Evolutionary conservation across 805 yeast genomes (phyloP), one percentile per base, ranked within the genome.

Genomic region (Candida coquimbonensis): DNA sequence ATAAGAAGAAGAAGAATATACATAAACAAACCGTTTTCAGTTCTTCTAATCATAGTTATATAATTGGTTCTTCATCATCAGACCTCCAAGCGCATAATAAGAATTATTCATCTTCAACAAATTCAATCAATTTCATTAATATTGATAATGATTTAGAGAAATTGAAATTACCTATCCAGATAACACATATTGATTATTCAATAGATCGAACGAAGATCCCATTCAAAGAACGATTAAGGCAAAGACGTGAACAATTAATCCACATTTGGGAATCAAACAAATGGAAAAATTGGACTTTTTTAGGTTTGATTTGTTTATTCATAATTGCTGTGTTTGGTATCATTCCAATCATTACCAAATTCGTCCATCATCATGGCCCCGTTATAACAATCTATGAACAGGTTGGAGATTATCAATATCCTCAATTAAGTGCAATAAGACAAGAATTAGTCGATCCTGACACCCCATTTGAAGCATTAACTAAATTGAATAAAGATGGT

Each of bases 401-500:
- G 9, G 65, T 81, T 52, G 67, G 82, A 0, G 53, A 57, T 9
- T 84, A 85, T 59, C 52, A 59, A 13, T 85, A 83, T 57, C 81
- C 82, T 4, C 63, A 64, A 13, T 67, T 85, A 36, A 57, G 74
- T 32, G 81, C 87, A 1, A 72, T 84, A 43, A 45, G 48, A 40
- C 40, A 83, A 0, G 50, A 62, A n/a, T 64, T 85, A 39, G 66
- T 86, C 14, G 95, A 86, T 57, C 77, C 80, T 3, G 93, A 85
- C 57, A 85, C 93, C 3, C 93, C 91, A 0, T 36, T 49, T 3
- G 57, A 58, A 1, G 77, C 74, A 5, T 43, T 46, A 37, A 68
- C 74, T 0, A 75, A 73, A 46, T 53, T 42, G 9, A 55, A 62
- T 4, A 53, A 45, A 41, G 62, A 57, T 40, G 75, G 75, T 4